Evolutionary conservation across 305 asterid species (phyloP), one percentile per base, ranked within the genome.

Genomic region (Striga hermonthica): DNA sequence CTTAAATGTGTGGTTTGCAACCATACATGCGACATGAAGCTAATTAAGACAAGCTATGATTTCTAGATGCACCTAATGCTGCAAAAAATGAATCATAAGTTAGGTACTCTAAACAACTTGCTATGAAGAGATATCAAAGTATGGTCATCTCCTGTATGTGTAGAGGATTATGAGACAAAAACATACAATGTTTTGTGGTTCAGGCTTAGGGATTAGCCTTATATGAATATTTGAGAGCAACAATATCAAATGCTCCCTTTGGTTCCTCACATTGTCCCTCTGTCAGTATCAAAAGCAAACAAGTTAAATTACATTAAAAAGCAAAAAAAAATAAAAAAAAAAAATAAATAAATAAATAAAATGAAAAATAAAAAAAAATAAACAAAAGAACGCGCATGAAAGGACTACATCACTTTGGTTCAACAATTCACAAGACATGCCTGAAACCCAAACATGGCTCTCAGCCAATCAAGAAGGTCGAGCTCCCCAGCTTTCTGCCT

Each of bases 391-490:
- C 31, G 2, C 31, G 31, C 67, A 64, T 67, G 36, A 73, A 73
- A 11, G 16, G 16, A 57, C 50, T 36, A 71, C 59, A 52, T 22
- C 60, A 58, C 61, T 59, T 48, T 68, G 66, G 57, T 70, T 66
- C 63, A 77, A 64, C 60, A 80, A 65, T 70, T 52, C 71, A 56
- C 16, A 77, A 62, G 65, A 63, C 87, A 66, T 84, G 83, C 97
- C 96, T 91, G 99, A 83, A 94, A 94, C 64, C 99, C 96, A 60
- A 94, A 94, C 97, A 91, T 87, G 54, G 95, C 98, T 72, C 95
- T 81, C 71, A 94, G 84, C 99, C 99, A 94, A 79, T 91, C 99
- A 54, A 94, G 95, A 72, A 94, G 83, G 83, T 94, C 99, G 79
- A 88, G 69, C 64, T 86, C 96, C 78, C 90, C 97, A 59, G 90